Percentiles rank a stretch among this genome's conserved stretches.
phyloP scores from a whole-genome alignment of 2,329 filamentous ascomycete genomes.

The Leptographium wingfieldii region DNA sequence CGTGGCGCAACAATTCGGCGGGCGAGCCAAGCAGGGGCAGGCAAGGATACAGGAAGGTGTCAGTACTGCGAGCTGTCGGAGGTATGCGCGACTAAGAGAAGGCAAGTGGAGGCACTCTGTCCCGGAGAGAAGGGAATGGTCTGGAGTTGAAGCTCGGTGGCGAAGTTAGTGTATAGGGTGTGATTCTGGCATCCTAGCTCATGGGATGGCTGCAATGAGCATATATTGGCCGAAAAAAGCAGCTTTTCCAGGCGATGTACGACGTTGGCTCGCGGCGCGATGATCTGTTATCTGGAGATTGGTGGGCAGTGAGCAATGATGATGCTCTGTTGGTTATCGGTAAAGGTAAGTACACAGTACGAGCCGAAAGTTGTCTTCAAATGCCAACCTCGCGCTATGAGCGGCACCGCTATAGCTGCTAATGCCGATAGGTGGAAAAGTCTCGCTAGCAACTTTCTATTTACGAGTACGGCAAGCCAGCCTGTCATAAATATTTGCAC shows the following conservation, averaged over 20 bases:
- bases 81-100: background rate
- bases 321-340: background rate
- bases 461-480: background rate
- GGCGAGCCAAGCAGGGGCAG: background rate
- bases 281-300: background rate
- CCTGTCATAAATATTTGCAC: background rate
- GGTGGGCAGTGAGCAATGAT: background rate
- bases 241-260: background rate
- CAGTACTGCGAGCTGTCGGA: background rate
- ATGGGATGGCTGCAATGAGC: background rate
- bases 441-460: background rate
- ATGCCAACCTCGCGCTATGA: background rate
- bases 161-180: background rate
- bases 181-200: background rate
- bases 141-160: background rate
- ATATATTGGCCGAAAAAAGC: background rate
- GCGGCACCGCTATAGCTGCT: background rate
- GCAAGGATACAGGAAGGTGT: background rate
- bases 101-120: background rate
- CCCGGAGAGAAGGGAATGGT: background rate
- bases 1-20: background rate
- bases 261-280: background rate
- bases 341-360: too few relatives aligned
- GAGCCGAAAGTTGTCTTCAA: too few relatives aligned
- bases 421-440: background rate